phyloP scores from a whole-genome alignment of 2,329 filamentous ascomycete species.

The Aspergillus niger region DNA sequence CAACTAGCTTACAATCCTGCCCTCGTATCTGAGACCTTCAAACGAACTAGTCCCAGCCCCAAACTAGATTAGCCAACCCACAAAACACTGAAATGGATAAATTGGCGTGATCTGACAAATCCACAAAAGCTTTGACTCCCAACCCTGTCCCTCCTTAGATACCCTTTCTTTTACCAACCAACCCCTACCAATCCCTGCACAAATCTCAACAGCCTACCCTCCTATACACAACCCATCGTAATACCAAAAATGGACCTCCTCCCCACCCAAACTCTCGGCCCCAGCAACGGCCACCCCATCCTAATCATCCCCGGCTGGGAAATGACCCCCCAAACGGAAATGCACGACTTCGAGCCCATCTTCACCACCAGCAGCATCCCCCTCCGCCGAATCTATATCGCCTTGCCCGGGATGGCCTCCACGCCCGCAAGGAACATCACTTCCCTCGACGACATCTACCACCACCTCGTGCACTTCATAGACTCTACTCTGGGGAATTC shows the following conservation, averaged over 20 bases:
- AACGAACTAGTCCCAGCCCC: too few species aligned
- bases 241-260: conserved; percentile 18
- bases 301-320: conserved; percentile 34
- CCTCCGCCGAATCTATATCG: conserved; percentile 31
- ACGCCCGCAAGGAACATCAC: conserved; percentile 29
- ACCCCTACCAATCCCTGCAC: too few species aligned
- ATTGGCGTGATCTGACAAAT: too few species aligned
- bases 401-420: conserved; percentile 33
- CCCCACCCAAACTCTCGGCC: conserved; percentile 27
- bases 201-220: too few species aligned
- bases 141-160: too few species aligned
- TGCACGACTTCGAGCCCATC: conserved; percentile 32
- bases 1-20: too few species aligned
- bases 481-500: conserved; percentile 27
- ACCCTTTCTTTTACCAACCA: too few species aligned
- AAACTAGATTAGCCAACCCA: too few species aligned
- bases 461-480: conserved; percentile 29
- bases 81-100: too few species aligned
- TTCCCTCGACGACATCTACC: conserved; percentile 30
- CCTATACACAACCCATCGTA: too few species aligned
- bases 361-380: conserved; percentile 23
- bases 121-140: too few species aligned
- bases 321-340: conserved; percentile 23
- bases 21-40: too few species aligned
- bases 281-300: conserved; percentile 29